Conservation (phyloP, 2,329 filamentous ascomycete species). For the Trichoderma aggressivum region DNA sequence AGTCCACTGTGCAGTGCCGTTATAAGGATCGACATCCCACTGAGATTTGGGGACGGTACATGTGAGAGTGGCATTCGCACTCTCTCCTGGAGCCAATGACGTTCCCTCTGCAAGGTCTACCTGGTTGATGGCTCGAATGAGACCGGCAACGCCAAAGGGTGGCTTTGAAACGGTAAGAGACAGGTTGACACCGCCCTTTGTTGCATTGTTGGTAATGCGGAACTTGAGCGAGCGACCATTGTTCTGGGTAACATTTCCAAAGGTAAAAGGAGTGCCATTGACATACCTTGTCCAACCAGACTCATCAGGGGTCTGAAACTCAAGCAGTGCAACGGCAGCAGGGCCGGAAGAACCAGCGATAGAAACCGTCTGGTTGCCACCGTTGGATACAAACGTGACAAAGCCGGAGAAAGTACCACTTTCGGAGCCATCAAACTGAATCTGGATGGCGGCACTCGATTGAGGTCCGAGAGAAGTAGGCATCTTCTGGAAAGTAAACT, state of each 20-base stretch:
- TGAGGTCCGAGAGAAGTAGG: constrained; percentile 44
- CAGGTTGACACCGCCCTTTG: constrained; percentile 43
- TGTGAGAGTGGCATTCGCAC: constrained; percentile 49
- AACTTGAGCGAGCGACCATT: constrained; percentile 46
- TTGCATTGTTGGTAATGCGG: constrained; percentile 51
- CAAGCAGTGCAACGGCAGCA: constrained; percentile 47
- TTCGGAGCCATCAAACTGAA: constrained; percentile 46
- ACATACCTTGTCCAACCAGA: constrained; percentile 48
- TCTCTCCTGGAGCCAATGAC: constrained; percentile 46
- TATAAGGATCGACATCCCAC: constrained; percentile 52
- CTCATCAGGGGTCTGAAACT: constrained; percentile 53
- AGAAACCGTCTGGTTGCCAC: constrained; percentile 47
- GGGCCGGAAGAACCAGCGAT: constrained; percentile 49
- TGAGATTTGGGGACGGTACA: constrained; percentile 56
- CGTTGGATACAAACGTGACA: constrained; percentile 45
- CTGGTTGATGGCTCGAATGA: constrained; percentile 53
- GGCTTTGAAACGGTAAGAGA: constrained; percentile 60
- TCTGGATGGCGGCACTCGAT: constrained; percentile 36
- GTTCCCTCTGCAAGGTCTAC: constrained; percentile 58
- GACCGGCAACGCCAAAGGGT: constrained; percentile 52
- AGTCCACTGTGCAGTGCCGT: constrained; percentile 49
- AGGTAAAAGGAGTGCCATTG: constrained; percentile 45
- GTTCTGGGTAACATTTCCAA: constrained; percentile 55
- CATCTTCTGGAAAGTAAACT: constrained; percentile 48
- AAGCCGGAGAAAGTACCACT: constrained; percentile 50